These are phyloP conservation scores for Lipomyces chichibuensis DNA, from an alignment of 805 yeast species.

Conservation along the genomic window DNA sequence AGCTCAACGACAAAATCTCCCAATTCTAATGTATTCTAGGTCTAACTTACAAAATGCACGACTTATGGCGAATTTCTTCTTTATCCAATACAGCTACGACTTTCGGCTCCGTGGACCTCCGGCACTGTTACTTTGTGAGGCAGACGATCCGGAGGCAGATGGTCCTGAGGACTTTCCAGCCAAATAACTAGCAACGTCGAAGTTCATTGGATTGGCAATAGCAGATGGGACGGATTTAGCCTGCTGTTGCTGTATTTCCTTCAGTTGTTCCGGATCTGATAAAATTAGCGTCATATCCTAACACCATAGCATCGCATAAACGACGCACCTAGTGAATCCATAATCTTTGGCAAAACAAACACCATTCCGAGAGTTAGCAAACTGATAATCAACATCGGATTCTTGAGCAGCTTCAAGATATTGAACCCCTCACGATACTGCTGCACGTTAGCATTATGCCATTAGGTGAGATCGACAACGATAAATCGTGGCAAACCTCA, in stretches of 20 bases:
- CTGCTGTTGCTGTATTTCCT: constrained; percentile 42
- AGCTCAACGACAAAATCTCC: background rate
- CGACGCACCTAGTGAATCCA: constrained; percentile 39
- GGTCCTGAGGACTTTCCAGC: constrained; percentile 37
- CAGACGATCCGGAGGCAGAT: constrained; percentile 3
- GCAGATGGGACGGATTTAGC: constrained; percentile 33
- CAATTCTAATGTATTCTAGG: background rate
- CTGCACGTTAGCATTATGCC: background rate
- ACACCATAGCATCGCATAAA: background rate
- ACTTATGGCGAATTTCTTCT: background rate
- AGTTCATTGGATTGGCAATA: constrained; percentile 33
- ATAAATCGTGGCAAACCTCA: background rate
- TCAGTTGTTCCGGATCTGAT: constrained; percentile 43
- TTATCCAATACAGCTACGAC: background rate
- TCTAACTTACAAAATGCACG: background rate
- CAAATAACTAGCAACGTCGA: constrained; percentile 43
- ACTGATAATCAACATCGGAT: constrained; percentile 46
- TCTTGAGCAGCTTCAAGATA: constrained; percentile 41
- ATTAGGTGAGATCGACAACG: background rate
- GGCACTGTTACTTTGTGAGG: background rate
- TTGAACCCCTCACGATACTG: constrained; percentile 41
- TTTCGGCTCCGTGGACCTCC: constrained; percentile 1
- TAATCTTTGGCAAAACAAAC: constrained; percentile 42
- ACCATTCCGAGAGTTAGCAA: constrained; percentile 43
- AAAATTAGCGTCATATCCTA: background rate